A percentile compares a stretch with the other conserved stretches of the same genome.
Conservation (phyloP, 306 rosid species). For the Trifolium fragiferum region DNA sequence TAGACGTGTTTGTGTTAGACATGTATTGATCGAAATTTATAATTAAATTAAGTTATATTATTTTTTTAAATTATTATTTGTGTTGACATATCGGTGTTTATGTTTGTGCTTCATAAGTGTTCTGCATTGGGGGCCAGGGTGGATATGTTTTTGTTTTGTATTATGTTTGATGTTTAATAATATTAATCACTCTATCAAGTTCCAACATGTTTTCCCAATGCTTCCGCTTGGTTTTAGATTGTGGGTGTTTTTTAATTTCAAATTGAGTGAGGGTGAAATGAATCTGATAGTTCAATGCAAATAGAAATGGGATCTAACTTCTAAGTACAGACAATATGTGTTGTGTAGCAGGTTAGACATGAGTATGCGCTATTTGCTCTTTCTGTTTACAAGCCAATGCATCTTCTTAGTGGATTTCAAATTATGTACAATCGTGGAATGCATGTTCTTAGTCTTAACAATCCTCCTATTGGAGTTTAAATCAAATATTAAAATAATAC, state of each 20-base stretch:
- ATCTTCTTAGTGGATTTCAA: too few relatives aligned
- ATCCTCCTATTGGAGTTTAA: too few relatives aligned
- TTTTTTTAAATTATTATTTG: too few relatives aligned
- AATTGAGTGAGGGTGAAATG: not conserved
- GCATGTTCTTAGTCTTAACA: too few relatives aligned
- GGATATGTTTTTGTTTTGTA: not conserved
- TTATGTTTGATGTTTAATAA: not conserved
- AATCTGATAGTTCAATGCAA: not conserved
- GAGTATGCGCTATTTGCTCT: not conserved
- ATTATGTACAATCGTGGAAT: too few relatives aligned
- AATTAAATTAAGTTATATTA: too few relatives aligned
- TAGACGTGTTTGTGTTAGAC: too few relatives aligned
- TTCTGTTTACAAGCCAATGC: too few relatives aligned
- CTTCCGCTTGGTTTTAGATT: not conserved
- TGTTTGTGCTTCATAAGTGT: too few relatives aligned
- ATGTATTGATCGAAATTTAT: too few relatives aligned
- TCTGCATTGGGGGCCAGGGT: constrained; percentile 4
- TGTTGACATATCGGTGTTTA: too few relatives aligned
- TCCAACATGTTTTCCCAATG: constrained; percentile 6
- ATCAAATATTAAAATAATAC: too few relatives aligned
- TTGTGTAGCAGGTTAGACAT: not conserved
- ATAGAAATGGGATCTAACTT: not conserved
- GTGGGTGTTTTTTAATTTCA: not conserved
- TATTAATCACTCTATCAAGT: not conserved
- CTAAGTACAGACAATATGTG: not conserved